Evolutionary conservation across 345 rosid species (phyloP).

Genomic region (Geranium rotundifolium): DNA sequence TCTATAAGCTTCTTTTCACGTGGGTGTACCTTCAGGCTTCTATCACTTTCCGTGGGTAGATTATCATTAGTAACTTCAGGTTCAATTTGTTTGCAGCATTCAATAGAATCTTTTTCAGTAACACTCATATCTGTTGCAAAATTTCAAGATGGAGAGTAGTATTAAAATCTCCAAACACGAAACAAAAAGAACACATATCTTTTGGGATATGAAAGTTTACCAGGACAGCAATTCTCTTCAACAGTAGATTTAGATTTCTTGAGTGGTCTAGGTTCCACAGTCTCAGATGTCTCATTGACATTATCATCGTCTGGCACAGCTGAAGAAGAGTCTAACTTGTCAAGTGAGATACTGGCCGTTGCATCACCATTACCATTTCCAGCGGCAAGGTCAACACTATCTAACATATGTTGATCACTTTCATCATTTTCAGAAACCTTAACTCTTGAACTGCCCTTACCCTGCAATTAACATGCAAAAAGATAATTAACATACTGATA

Average conservation of each 20-base stretch:
- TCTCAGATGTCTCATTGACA: constrained; percentile 19
- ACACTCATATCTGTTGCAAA: constrained; percentile 26
- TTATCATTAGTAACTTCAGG: constrained; percentile 16
- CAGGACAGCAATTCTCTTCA: constrained; percentile 16
- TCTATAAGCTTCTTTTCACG: constrained; percentile 87
- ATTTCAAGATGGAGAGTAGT: neutral
- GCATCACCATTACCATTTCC: constrained; percentile 19
- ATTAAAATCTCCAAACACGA: neutral
- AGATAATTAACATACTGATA: neutral
- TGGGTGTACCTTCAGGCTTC: constrained; percentile 48
- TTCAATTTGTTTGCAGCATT: constrained; percentile 15
- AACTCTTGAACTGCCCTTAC: constrained; percentile 30
- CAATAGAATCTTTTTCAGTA: constrained; percentile 20
- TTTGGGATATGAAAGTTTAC: neutral
- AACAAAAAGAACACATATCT: neutral
- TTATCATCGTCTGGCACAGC: constrained; percentile 18
- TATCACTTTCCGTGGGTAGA: constrained; percentile 34
- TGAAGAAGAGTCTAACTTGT: constrained; percentile 21
- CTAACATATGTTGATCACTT: constrained; percentile 14
- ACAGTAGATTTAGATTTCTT: constrained; percentile 54
- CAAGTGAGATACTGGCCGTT: constrained; percentile 13
- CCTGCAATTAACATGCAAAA: constrained; percentile 19
- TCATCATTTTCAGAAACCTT: constrained; percentile 32
- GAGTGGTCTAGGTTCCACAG: constrained; percentile 42
- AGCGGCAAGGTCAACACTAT: constrained; percentile 16